phyloP scores from a whole-genome alignment of 2,329 filamentous ascomycete genomes.

The Cercospora brassicicola region DNA sequence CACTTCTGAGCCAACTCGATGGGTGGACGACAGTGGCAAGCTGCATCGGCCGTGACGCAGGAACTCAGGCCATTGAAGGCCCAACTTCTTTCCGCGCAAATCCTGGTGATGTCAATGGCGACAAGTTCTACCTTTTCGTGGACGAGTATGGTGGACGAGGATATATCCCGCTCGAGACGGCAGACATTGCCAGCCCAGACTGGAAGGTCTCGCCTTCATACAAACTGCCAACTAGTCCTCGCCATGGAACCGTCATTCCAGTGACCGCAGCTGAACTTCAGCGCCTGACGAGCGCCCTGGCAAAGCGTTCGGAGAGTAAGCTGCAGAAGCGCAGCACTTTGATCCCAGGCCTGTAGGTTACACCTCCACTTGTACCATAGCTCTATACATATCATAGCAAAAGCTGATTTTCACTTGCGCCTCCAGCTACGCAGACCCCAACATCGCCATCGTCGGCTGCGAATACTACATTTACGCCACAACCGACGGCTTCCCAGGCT shows the following conservation, averaged over 20 bases:
- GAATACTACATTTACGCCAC: constrained; percentile 53
- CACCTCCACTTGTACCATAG: neutral
- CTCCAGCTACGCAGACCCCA: constrained; percentile 45
- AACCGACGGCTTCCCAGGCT: constrained; percentile 48
- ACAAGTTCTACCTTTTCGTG: constrained; percentile 58
- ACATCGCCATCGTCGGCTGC: constrained; percentile 48
- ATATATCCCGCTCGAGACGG: constrained; percentile 56
- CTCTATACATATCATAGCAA: neutral
- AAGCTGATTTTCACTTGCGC: neutral
- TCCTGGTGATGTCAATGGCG: constrained; percentile 50
- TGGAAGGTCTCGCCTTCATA: constrained; percentile 53
- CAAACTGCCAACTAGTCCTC: constrained; percentile 51
- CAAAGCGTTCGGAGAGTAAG: constrained; percentile 12
- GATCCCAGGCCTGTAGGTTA: constrained; percentile 26
- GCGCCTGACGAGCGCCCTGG: constrained; percentile 14
- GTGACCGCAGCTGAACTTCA: constrained; percentile 51
- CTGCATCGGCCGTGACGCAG: constrained; percentile 55
- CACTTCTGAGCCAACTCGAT: constrained; percentile 44
- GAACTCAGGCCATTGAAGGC: constrained; percentile 52
- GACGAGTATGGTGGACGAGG: constrained; percentile 56
- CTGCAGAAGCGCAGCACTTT: constrained; percentile 17
- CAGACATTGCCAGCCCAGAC: constrained; percentile 50
- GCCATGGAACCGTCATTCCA: constrained; percentile 57
- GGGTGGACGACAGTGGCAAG: constrained; percentile 50
- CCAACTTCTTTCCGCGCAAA: constrained; percentile 57